A percentile compares a stretch with the other conserved stretches of the same genome.
These are phyloP conservation scores for Arachis stenosperma DNA, from an alignment of 306 rosid genomes.

Conservation along the genomic window DNA sequence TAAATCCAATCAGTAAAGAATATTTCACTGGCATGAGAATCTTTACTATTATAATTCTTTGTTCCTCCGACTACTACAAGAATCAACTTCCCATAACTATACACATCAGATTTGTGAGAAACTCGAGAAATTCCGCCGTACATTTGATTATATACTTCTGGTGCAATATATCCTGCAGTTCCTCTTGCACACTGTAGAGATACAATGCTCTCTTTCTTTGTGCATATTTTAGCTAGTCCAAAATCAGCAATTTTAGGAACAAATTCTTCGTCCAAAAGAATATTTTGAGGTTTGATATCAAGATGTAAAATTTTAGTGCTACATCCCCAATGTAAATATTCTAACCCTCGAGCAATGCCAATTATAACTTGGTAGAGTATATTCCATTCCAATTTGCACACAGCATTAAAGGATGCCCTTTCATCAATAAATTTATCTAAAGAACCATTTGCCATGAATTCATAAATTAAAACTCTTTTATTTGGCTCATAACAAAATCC, in stretches of 20 bases:
- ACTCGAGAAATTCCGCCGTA: constrained; percentile 39
- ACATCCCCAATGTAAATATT: constrained; percentile 52
- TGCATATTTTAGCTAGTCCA: constrained; percentile 46
- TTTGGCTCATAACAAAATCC: constrained; percentile 46
- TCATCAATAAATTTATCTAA: constrained; percentile 45
- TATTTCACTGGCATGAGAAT: constrained; percentile 30
- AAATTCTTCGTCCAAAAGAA: constrained; percentile 36
- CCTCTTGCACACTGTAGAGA: constrained; percentile 41
- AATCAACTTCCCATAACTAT: constrained; percentile 49
- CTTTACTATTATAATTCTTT: constrained; percentile 22
- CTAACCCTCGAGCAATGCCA: constrained; percentile 51
- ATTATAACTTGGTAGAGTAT: constrained; percentile 26
- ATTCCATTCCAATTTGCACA: constrained; percentile 31
- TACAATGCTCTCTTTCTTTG: constrained; percentile 41
- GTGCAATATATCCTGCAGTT: constrained; percentile 46
- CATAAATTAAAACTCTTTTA: constrained; percentile 52
- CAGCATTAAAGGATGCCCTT: not conserved
- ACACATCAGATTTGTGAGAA: constrained; percentile 47
- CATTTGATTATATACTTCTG: constrained; percentile 32
- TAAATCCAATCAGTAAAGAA: constrained; percentile 37
- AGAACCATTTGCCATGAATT: constrained; percentile 51
- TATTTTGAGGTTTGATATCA: constrained; percentile 45
- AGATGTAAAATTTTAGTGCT: constrained; percentile 47
- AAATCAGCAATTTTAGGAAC: constrained; percentile 51
- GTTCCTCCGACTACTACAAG: constrained; percentile 49